Evolutionary conservation across 2,329 filamentous ascomycete species (phyloP).

Genomic region (Emmonsia crescens): DNA sequence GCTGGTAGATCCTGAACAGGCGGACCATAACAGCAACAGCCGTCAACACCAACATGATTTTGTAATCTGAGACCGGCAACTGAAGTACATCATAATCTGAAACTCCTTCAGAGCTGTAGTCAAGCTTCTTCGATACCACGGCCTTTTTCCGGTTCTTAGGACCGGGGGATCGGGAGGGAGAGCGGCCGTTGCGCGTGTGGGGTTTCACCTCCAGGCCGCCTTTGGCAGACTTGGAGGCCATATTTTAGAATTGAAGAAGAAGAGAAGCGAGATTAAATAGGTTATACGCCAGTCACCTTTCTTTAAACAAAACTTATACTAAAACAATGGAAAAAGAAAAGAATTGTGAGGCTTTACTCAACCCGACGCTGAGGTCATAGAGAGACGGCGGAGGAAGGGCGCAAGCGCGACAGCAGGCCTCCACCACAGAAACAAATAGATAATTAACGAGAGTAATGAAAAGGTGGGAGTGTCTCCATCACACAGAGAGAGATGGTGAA

Average conservation of each 20-base stretch:
- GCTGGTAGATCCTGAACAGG: constrained; percentile 91
- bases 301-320: background rate
- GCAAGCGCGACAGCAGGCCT: background rate
- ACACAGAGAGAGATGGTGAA: constrained; percentile 18
- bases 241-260: constrained; percentile 8
- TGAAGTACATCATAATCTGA: constrained; percentile 86
- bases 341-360: background rate
- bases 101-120: constrained; percentile 45
- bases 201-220: constrained; percentile 29
- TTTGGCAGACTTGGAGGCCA: constrained; percentile 16
- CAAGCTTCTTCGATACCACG: constrained; percentile 21
- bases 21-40: constrained; percentile 68
- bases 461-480: constrained; percentile 25
- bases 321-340: background rate
- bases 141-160: constrained; percentile 27
- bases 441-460: constrained; percentile 28
- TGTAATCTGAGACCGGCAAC: constrained; percentile 73
- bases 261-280: constrained; percentile 6
- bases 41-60: constrained; percentile 61
- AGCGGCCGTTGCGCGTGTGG: constrained; percentile 24
- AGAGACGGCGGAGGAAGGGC: background rate
- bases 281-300: background rate
- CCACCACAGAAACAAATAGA: constrained; percentile 9
- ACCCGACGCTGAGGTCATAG: background rate
- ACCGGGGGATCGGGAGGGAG: constrained; percentile 30